phyloP scores from a whole-genome alignment of 257 asterid genomes.

The Solanum tacnaense region DNA sequence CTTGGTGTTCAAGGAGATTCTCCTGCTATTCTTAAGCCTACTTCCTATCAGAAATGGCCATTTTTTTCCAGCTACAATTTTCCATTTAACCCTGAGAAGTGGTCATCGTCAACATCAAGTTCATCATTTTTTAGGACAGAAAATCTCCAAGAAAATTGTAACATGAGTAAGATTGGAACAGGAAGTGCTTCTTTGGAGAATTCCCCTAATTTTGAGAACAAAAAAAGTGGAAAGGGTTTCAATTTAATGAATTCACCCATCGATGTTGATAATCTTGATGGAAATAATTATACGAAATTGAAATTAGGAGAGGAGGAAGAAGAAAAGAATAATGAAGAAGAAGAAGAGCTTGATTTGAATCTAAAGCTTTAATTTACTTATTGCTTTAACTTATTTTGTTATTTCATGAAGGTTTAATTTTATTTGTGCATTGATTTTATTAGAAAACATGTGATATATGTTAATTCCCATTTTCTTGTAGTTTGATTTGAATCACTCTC shows the following conservation, averaged over 20 bases:
- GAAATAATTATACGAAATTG: not conserved
- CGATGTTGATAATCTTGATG: not conserved
- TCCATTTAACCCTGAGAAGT: conserved; percentile 10
- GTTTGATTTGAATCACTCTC: not conserved
- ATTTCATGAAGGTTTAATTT: not conserved
- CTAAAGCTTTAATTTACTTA: not conserved
- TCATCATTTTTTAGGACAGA: conserved; percentile 1
- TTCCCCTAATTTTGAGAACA: not conserved
- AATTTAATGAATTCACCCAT: not conserved
- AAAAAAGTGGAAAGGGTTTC: not conserved
- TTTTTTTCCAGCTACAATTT: conserved; percentile 1
- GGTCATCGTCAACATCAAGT: not conserved
- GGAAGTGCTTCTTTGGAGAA: not conserved
- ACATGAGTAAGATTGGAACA: not conserved
- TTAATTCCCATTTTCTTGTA: not conserved
- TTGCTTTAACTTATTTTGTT: not conserved
- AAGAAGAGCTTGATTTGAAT: not conserved
- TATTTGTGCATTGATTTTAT: not conserved
- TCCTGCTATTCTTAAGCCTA: conserved; percentile 25
- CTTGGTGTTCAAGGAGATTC: conserved; percentile 30
- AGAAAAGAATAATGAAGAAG: not conserved
- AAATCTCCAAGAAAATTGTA: not conserved
- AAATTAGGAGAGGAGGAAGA: not conserved
- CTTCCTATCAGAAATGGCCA: conserved; percentile 18
- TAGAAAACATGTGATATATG: not conserved